phyloP scores from a whole-genome alignment of 2,329 filamentous ascomycete genomes.

The Fonsecaea monophora region DNA sequence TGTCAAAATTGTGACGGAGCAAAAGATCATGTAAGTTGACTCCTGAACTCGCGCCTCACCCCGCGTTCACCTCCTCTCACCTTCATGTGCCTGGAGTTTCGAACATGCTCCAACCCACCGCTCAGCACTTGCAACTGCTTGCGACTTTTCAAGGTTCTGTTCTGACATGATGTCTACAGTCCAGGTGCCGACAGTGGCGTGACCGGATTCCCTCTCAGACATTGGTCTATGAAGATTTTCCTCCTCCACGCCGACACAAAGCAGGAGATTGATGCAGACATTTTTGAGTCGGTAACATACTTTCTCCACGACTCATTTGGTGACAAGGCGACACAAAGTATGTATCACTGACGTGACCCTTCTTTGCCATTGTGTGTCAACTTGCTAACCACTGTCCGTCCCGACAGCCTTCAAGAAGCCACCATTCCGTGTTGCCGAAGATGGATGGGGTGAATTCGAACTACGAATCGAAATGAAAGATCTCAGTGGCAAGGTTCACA shows the following conservation, averaged over 20 bases:
- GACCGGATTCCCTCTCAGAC: constrained; percentile 88
- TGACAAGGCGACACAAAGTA: constrained; percentile 80
- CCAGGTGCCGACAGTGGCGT: constrained; percentile 81
- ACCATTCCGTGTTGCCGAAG: constrained; percentile 88
- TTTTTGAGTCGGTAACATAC: constrained; percentile 93
- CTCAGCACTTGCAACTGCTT: neutral
- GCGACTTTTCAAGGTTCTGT: neutral
- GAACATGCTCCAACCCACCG: neutral
- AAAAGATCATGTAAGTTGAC: constrained; percentile 75
- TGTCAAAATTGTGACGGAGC: constrained; percentile 91
- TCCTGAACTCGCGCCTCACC: neutral
- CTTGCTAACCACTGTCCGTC: constrained; percentile 1
- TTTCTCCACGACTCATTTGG: constrained; percentile 93
- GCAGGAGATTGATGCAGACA: constrained; percentile 81
- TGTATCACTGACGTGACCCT: constrained; percentile 45
- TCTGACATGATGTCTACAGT: constrained; percentile 38
- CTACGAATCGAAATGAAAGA: constrained; percentile 85
- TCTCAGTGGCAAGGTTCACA: constrained; percentile 80
- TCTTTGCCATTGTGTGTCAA: constrained; percentile 9
- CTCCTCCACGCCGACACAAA: constrained; percentile 66
- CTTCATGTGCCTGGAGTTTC: neutral
- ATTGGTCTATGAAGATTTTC: constrained; percentile 87
- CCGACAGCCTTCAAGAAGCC: constrained; percentile 75
- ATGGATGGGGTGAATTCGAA: constrained; percentile 99
- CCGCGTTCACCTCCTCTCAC: neutral